These are phyloP conservation scores for Pythium chondricola DNA, from an alignment of 352 stramenopile genomes.

Conservation along the genomic window DNA sequence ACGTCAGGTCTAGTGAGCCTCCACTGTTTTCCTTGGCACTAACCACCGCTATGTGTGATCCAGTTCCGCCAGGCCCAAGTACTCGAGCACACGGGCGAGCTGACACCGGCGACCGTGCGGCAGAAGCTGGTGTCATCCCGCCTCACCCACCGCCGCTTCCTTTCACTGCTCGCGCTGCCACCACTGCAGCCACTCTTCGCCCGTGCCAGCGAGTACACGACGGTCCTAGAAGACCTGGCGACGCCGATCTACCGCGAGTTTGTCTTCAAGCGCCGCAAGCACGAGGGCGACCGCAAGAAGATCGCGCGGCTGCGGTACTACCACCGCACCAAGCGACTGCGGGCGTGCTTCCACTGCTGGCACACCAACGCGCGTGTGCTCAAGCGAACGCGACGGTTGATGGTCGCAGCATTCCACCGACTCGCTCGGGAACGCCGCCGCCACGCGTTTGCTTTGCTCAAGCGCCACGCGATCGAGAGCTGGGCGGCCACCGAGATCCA, in stretches of 20 bases:
- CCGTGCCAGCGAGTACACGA: constrained; percentile 35
- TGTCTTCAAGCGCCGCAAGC: constrained; percentile 38
- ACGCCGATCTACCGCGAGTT: constrained; percentile 43
- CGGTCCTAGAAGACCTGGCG: constrained; percentile 46
- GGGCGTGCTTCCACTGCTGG: constrained; percentile 38
- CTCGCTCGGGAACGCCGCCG: constrained; percentile 28
- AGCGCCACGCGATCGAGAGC: constrained; percentile 29
- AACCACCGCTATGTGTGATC: background rate
- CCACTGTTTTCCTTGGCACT: background rate
- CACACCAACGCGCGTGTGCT: constrained; percentile 24
- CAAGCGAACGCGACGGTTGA: constrained; percentile 25
- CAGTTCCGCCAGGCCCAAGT: constrained; percentile 44
- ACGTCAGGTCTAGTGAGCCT: constrained; percentile 6
- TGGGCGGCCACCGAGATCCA: constrained; percentile 61
- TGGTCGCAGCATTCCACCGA: constrained; percentile 24
- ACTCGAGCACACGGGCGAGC: constrained; percentile 25
- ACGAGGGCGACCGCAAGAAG: constrained; percentile 38
- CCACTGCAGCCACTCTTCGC: constrained; percentile 40
- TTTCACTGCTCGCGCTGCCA: constrained; percentile 31
- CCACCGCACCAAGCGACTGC: constrained; percentile 33
- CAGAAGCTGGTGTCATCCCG: constrained; percentile 25
- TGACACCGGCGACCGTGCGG: constrained; percentile 14
- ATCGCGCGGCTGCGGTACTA: constrained; percentile 48
- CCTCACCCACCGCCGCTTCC: constrained; percentile 40
- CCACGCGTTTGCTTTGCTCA: constrained; percentile 34